Evolutionary conservation across 2,329 filamentous ascomycete species (phyloP).

Genomic region (Xylariaceae sp.): DNA sequence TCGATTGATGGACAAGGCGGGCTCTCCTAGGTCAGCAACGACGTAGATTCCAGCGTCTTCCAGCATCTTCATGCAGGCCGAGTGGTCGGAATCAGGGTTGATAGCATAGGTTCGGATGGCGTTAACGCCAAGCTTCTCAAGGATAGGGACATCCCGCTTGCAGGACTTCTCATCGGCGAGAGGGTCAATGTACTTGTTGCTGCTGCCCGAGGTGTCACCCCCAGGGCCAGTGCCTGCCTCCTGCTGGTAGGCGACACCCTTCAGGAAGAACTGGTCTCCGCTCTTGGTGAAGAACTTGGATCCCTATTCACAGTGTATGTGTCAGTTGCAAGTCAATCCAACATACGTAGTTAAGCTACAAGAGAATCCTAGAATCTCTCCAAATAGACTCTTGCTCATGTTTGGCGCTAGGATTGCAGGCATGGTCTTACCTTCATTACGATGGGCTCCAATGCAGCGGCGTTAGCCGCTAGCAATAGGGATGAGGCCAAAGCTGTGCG

Average conservation of each 20-base stretch:
- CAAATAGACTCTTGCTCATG: not conserved
- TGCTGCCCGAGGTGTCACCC: conserved; percentile 45
- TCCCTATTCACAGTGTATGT: conserved; percentile 28
- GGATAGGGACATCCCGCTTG: conserved; percentile 73
- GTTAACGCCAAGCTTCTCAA: conserved; percentile 73
- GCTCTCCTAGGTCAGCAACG: conserved; percentile 75
- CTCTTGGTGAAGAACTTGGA: conserved; percentile 73
- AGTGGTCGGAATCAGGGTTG: conserved; percentile 71
- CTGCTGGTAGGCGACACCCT: conserved; percentile 80
- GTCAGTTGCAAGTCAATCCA: conserved; percentile 18
- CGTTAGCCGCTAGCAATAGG: conserved; percentile 37
- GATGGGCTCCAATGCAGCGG: conserved; percentile 42
- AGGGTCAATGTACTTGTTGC: conserved; percentile 69
- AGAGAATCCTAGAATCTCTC: too few species aligned
- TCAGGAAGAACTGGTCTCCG: conserved; percentile 63
- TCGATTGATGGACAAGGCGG: conserved; percentile 73
- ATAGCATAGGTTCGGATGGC: conserved; percentile 80
- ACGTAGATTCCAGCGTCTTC: conserved; percentile 79
- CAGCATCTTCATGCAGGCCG: conserved; percentile 72
- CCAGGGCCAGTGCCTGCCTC: conserved; percentile 56
- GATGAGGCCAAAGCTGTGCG: conserved; percentile 39
- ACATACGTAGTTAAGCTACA: too few species aligned
- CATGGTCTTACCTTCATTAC: conserved; percentile 40
- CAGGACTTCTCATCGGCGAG: conserved; percentile 68
- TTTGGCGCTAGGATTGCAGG: not conserved